These are phyloP conservation scores for Mycena galericulata DNA, from an alignment of 768 basidiomycete genomes.

Conservation along the genomic window DNA sequence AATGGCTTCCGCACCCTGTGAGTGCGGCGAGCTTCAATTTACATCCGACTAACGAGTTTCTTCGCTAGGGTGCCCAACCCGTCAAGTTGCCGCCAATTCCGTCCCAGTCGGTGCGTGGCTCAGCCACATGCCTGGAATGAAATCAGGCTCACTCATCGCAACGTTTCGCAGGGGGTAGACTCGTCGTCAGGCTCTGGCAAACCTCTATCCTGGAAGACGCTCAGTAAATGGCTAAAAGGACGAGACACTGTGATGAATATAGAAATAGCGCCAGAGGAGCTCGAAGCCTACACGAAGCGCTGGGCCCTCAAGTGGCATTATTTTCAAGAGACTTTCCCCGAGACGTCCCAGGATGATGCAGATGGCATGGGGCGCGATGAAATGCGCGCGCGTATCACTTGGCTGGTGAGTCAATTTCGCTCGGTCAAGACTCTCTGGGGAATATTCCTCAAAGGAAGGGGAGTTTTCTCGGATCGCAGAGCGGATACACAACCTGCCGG, in stretches of 20 bases:
- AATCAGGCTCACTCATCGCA: too few species aligned
- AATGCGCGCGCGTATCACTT: constrained; percentile 11
- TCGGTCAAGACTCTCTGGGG: background rate
- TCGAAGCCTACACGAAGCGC: constrained; percentile 18
- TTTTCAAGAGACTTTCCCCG: constrained; percentile 3
- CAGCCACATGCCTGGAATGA: too few species aligned
- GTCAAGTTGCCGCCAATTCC: too few species aligned
- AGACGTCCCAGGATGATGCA: background rate
- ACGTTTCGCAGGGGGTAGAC: too few species aligned
- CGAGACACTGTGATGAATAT: constrained; percentile 4
- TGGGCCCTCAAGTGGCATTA: constrained; percentile 32
- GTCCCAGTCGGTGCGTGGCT: too few species aligned
- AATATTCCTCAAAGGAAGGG: background rate
- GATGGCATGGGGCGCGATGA: constrained; percentile 5
- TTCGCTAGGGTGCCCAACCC: too few species aligned
- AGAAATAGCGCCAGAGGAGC: constrained; percentile 14
- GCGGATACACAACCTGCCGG: background rate
- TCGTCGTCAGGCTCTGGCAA: too few species aligned
- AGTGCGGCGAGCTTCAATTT: too few species aligned
- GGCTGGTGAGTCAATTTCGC: background rate
- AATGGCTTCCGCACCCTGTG: too few species aligned
- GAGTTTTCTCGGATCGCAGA: constrained; percentile 9
- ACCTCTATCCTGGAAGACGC: background rate
- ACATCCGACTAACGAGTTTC: too few species aligned
- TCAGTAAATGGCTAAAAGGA: constrained; percentile 9